Evolutionary conservation across 2,329 filamentous ascomycete species (phyloP), one percentile per base, ranked within the genome.

Genomic region (Ophiostoma perfectum): DNA sequence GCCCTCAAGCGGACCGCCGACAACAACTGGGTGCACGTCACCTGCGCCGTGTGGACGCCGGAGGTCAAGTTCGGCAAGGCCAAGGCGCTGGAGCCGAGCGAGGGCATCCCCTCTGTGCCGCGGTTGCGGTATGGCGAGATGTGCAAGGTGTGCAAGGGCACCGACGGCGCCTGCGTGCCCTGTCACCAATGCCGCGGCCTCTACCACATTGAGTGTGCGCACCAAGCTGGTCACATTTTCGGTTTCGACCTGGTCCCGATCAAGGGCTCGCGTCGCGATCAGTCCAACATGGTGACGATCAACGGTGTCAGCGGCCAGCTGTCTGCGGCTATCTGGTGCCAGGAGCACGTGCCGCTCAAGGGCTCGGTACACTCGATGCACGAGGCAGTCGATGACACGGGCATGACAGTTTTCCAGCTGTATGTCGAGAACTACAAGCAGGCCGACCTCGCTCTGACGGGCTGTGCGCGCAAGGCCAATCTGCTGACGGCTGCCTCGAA

Each of bases 1-100:
- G 90, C 95, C 3, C 81, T 99, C 71, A 99, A 99, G 80, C 88
- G 92, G 65, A 99, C 95, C 0, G 91, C 90, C 4, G 93, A 96
- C 76, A 98, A 98, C 79, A 98, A 98, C 75, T 99, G 95, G 95
- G 92, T 97, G 16, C 95, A 99, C 76, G 92, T 98, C 41, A 89
- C 90, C 49, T 99, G 95, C 75, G 93, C 95, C 1, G 83, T 97
- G 18, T 98, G 92, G 88, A 93, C 90, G 11, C 88, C 92, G 0
- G 95, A 99, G 78, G 89, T 97, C 74, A 95, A 93, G 75, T 99
- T 97, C 77, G 93, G 91, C 71, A 91, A 91, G 74, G 90, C 93
- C 18, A 88, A 89, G 74, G 87, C 90, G 18, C 81, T 99, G 45
- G 90, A 93, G 73, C 90, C 93, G 44, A 93, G 91, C 1, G 95